phyloP scores from a whole-genome alignment of 331 rosid species.

The Erythrophleum ivorense region DNA sequence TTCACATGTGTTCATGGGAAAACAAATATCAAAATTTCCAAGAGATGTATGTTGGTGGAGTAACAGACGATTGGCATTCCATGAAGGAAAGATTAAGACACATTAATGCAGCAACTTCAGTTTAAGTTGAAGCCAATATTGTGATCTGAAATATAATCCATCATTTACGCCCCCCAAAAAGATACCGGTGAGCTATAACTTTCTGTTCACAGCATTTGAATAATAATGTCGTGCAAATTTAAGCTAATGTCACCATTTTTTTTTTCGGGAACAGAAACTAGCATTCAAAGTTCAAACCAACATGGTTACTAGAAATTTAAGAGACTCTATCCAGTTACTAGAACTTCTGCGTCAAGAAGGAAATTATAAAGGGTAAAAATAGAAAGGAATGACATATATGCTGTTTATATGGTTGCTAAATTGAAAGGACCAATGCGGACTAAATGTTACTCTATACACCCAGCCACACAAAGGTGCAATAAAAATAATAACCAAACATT shows the following conservation, averaged over 20 bases:
- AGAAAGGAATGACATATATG: neutral
- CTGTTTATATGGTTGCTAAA: neutral
- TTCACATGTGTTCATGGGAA: neutral
- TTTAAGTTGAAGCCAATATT: conserved; percentile 24
- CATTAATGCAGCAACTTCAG: conserved; percentile 4
- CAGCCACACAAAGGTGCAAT: neutral
- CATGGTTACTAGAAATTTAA: too few relatives aligned
- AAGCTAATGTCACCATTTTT: neutral
- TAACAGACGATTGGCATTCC: conserved; percentile 9
- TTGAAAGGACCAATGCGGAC: neutral
- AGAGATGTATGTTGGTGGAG: neutral
- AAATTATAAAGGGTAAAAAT: neutral
- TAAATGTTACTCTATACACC: neutral
- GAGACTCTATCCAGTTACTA: neutral
- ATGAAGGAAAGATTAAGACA: conserved; percentile 13
- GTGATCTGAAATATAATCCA: conserved; percentile 30
- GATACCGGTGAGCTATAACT: neutral
- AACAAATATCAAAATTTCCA: conserved; percentile 28
- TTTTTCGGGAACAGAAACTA: neutral
- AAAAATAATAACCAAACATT: conserved; percentile 6
- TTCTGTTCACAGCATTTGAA: neutral
- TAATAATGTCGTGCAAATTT: neutral
- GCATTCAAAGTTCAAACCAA: neutral
- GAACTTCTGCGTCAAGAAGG: neutral
- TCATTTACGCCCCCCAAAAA: conserved; percentile 11